Conservation (phyloP, 1,284 basidiomycete species). For the Kalmanozyma brasiliensis region DNA sequence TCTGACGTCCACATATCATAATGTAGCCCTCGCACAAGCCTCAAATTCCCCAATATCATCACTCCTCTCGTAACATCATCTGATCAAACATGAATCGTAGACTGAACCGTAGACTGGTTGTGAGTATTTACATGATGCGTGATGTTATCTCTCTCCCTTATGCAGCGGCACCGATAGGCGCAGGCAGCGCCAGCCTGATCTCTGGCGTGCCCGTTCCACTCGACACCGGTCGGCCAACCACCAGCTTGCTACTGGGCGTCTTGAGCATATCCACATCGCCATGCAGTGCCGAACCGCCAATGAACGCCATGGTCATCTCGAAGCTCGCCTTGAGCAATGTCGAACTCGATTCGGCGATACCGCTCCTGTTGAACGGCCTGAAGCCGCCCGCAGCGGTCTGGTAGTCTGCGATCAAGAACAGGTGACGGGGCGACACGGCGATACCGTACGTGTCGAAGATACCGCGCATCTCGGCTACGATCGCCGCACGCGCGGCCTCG, state of each 20-base stretch:
- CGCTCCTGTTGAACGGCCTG: slow-evolving; percentile 96
- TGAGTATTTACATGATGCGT: slow-evolving; percentile 2
- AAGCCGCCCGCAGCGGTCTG: slow-evolving; percentile 97
- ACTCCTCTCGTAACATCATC: no score
- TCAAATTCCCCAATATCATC: no score
- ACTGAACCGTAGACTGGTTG: no score
- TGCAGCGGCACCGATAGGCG: slow-evolving; percentile 31
- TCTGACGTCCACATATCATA: no score
- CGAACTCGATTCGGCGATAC: slow-evolving; percentile 88
- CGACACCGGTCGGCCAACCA: slow-evolving; percentile 71
- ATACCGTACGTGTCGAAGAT: slow-evolving; percentile 97
- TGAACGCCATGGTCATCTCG: slow-evolving; percentile 94
- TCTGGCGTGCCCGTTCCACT: slow-evolving; percentile 62
- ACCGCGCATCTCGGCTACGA: slow-evolving; percentile 80
- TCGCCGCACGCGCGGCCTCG: slow-evolving; percentile 69
- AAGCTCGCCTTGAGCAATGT: slow-evolving; percentile 96
- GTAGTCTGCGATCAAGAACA: slow-evolving; percentile 98
- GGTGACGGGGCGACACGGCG: slow-evolving; percentile 91
- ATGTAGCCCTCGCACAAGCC: no score
- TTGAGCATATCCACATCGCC: slow-evolving; percentile 94
- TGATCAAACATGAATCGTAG: no score
- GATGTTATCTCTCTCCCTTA: slow-evolving; percentile 1
- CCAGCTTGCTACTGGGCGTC: slow-evolving; percentile 89
- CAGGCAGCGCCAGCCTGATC: slow-evolving; percentile 50
- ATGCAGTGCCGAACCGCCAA: slow-evolving; percentile 91